These are phyloP conservation scores for Russula abietina DNA, from an alignment of 768 basidiomycete genomes.

Conservation along the genomic window DNA sequence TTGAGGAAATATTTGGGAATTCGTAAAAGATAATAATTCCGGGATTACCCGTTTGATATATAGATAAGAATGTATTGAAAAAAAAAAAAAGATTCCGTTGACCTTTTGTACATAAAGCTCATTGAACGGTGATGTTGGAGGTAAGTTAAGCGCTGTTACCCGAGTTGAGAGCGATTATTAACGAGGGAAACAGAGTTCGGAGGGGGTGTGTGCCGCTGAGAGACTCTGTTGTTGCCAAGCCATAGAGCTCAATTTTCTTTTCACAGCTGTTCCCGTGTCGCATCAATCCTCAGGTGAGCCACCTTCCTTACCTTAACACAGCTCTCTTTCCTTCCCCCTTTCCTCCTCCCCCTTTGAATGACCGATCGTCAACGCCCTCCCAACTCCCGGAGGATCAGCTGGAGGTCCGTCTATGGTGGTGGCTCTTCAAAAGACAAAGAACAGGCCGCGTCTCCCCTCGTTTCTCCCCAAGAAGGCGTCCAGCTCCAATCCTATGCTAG, in stretches of 20 bases:
- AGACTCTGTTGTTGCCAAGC: background rate
- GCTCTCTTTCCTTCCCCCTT: constrained; percentile 3
- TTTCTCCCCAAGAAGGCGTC: constrained; percentile 32
- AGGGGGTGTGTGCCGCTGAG: background rate
- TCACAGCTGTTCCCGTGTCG: constrained; percentile 12
- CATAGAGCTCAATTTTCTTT: background rate
- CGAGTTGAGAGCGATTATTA: background rate
- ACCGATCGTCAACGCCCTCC: constrained; percentile 27
- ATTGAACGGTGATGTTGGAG: background rate
- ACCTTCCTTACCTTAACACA: constrained; percentile 3
- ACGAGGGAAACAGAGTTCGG: background rate
- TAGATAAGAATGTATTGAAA: background rate
- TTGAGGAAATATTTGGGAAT: constrained; percentile 22
- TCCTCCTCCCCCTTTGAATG: constrained; percentile 18
- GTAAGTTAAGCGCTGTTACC: background rate
- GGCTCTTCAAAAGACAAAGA: constrained; percentile 27
- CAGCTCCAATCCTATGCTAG: constrained; percentile 29
- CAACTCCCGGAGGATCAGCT: constrained; percentile 28
- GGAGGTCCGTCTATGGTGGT: constrained; percentile 29
- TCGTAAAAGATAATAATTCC: background rate
- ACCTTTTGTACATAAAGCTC: background rate
- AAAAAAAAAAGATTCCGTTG: background rate
- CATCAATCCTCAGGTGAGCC: constrained; percentile 16
- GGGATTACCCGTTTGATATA: background rate
- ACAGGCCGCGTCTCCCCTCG: constrained; percentile 19